Base-by-base conservation (phyloP, 352 stramenopile genomes). In the Phytophthora nicotianae region DNA sequence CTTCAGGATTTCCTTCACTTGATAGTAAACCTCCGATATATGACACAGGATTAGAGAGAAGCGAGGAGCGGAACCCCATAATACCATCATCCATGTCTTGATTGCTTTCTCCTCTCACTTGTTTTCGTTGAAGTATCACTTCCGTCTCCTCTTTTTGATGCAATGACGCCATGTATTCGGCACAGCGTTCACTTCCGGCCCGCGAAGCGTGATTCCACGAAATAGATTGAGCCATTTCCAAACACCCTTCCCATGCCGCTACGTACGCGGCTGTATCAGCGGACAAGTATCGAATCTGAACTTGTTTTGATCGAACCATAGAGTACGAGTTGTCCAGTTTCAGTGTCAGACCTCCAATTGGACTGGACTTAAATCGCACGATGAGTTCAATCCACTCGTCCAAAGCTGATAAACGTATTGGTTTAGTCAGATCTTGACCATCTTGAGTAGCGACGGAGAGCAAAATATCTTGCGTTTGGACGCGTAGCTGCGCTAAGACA, bases 271-370 rank as follows among this genome's bases (percentile, higher is more conserved):
- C 6, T 26, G 37, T 24, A 7, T 67, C 56, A 7, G 73, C 45
- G 29, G 61, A 56, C 5, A 45, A 13, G 19, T 73, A 63, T 8
- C 86, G 79, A 65, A 86, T 61, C 24, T 65, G 58, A 17, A 91
- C 73, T 55, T 82, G 72, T 41, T 91, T 90, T 0, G 74, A 67
- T 16, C 86, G 72, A 35, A 92, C 70, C 62, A 90, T 71, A 1
- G 86, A 88, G 37, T 75, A 83, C 11, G 79, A 76, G 49, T 94
- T 94, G 60, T 92, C 86, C 20, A 94, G 52, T 32, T 76, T 72
- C 37, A 92, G 46, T 29, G 42, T 58, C 14, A 72, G 45, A n/a
- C 29, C 10, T 11, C 17, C 35, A 41, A 26, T 53, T 26, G 46
- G 50, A 29, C 38, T 68, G 23, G 23, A 48, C 47, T 72, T 62